Evolutionary conservation across 2,329 filamentous ascomycete species (phyloP), one percentile per base, ranked within the genome.

Genomic region (Xylaria sp.): DNA sequence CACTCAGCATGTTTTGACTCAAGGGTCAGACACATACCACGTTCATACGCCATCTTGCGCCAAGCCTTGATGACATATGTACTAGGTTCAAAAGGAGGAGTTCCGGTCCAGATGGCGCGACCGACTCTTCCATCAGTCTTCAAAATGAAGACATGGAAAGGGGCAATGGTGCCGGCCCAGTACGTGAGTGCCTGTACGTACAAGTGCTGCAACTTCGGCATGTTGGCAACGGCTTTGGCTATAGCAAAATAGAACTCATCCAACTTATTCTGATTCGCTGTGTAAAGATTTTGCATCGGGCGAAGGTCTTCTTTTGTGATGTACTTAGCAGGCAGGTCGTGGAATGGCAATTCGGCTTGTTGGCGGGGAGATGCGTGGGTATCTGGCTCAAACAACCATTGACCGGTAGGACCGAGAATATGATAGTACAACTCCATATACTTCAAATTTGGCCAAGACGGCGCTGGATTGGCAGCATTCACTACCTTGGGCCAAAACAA

Each of bases 381-480:
- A 34, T 66, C 63, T 3, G 23, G 13, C 23, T 46, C 63, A 13
- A 69, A 69, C 4, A 69, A 12, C 66, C 66, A 69, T 56, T 69
- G 59, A 0, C 67, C 67, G 13, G 41, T 32, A 4, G 67, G 67
- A 10, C 63, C 20, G 2, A 60, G 13, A 18, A 66, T 66, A 30
- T 69, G 67, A 32, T 63, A 69, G 4, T 57, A 41, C 28, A 69
- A 13, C n/a, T 60, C 63, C 55, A 69, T 63, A 7, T 46, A 46
- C 50, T 61, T 58, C 25, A 69, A n/a, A 23, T 46, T 60, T 13
- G 67, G 55, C 67, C 67, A 69, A 50, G 61, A 60, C 34, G 67
- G 67, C 7, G 32, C 63, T 5, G 55, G 60, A 12, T 46, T 64
- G 43, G 23, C 55, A 12, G 23, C 41, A 23, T 32, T 55, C 23